Evolutionary conservation across 2,329 filamentous ascomycete genomes (phyloP), one percentile per base, ranked within the genome.

Genomic region (Aspergillus udagawae): DNA sequence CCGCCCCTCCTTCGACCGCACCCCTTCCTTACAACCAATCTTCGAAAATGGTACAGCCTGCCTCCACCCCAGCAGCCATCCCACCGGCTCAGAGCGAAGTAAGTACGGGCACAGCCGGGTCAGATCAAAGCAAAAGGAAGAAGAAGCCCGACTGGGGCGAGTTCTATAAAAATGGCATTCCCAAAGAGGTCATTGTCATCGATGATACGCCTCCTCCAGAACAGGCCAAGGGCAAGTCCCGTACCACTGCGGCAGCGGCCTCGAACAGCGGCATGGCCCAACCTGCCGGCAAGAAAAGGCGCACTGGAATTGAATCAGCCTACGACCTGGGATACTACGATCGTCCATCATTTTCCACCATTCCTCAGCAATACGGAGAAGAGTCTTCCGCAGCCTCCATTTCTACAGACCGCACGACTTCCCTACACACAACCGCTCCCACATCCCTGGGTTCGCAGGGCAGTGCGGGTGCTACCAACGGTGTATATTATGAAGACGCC

Each of bases 111-210:
- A 71, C 74, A 62, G 71, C 78, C 62, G 70, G 71, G 62, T 70
- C 74, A 66, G 44, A 52, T 53, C 72, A 69, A 67, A 60, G 57
- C 62, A 63, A 82, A 82, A 59, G 84, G 81, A 60, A 73, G 70
- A 71, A 83, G 82, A 71, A 86, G 63, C 88, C 89, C 51, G 87
- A 94, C 74, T 94, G 90, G 90, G 80, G 83, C 57, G 85, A 83
- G 62, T 94, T 92, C 70, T 93, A 92, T 74, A 88, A 88, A 71
- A 92, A 93, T 73, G 90, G 90, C 3, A 77, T 92, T 27, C 90
- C 90, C 25, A 88, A 91, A 71, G 90, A 94, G 77, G 86, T 94
- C 70, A 93, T 94, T 69, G 86, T 93, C 67, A 94, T 94, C 44
- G 74, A 77, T 60, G 88, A 92, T 72, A 86, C 85, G 4, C 88